Percentiles rank a stretch among this genome's conserved stretches.
These are phyloP conservation scores for Trichoderma brevicompactum DNA, from an alignment of 2,329 filamentous ascomycete species.

Conservation along the genomic window DNA sequence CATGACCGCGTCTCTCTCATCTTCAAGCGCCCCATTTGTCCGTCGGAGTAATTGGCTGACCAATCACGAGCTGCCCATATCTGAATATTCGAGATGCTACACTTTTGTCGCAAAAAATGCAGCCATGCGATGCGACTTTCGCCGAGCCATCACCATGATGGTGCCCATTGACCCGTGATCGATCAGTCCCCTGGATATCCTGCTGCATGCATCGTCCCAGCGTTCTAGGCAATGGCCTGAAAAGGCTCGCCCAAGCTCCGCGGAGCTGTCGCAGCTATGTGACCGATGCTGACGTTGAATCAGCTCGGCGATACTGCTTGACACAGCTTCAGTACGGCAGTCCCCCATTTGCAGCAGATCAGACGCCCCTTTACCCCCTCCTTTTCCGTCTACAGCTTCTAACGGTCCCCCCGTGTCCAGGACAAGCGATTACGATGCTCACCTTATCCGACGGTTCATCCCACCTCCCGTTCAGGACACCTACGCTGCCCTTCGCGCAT, in stretches of 20 bases:
- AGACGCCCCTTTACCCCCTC: background rate
- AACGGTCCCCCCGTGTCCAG: constrained; percentile 42
- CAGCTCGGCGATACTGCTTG: constrained; percentile 59
- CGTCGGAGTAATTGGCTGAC: constrained; percentile 20
- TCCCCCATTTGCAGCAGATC: background rate
- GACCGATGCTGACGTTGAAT: constrained; percentile 56
- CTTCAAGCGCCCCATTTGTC: constrained; percentile 21
- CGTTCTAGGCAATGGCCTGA: constrained; percentile 45
- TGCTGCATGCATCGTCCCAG: constrained; percentile 48
- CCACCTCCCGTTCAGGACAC: constrained; percentile 74
- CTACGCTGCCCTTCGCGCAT: constrained; percentile 86
- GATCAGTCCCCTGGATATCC: background rate
- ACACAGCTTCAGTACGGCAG: constrained; percentile 54
- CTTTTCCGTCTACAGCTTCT: background rate
- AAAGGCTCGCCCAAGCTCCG: constrained; percentile 40
- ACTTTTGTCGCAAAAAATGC: background rate
- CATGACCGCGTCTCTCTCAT: constrained; percentile 42
- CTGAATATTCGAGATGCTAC: background rate
- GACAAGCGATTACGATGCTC: constrained; percentile 89
- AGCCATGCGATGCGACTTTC: constrained; percentile 23
- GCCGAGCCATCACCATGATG: constrained; percentile 24
- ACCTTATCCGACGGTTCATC: constrained; percentile 83
- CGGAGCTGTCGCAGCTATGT: constrained; percentile 45
- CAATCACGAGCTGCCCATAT: constrained; percentile 19
- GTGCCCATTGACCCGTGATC: constrained; percentile 16